Conservation (phyloP, 2,329 filamentous ascomycete species). For the Dichotomopilus funicola region DNA sequence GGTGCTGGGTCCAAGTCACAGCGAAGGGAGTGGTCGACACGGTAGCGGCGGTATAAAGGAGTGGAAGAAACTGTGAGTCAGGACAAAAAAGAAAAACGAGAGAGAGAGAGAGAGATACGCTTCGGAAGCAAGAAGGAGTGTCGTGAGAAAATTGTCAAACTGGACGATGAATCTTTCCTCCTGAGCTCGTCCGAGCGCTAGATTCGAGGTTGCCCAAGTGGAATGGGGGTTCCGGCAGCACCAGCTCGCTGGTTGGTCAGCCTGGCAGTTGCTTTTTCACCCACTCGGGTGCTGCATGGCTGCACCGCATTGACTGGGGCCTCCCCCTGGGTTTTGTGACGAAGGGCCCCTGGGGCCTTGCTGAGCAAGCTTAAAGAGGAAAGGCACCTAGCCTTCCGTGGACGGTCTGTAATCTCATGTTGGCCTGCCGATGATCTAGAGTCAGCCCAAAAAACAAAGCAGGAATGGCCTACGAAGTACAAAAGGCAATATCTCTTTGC, state of each 20-base stretch:
- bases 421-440: too few relatives aligned
- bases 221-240: conserved; percentile 5
- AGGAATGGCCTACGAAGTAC: too few relatives aligned
- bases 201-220: conserved; percentile 1
- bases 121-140: conserved; percentile 2
- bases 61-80: neutral
- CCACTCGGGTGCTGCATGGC: neutral
- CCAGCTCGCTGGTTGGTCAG: conserved; percentile 5
- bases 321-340: neutral
- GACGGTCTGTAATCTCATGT: too few relatives aligned
- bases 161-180: neutral
- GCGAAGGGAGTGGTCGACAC: neutral
- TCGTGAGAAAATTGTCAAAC: conserved; percentile 6
- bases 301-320: neutral
- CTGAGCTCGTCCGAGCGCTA: neutral
- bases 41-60: neutral
- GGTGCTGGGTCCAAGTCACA: neutral
- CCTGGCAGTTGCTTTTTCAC: conserved; percentile 15
- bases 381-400: too few relatives aligned
- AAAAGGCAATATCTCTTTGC: too few relatives aligned
- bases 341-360: neutral
- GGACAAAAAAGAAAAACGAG: neutral
- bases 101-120: neutral
- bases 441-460: too few relatives aligned
- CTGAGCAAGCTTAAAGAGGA: too few relatives aligned